Conservation (phyloP, 495 filamentous ascomycete species). For the Endocarpon pusillum region DNA sequence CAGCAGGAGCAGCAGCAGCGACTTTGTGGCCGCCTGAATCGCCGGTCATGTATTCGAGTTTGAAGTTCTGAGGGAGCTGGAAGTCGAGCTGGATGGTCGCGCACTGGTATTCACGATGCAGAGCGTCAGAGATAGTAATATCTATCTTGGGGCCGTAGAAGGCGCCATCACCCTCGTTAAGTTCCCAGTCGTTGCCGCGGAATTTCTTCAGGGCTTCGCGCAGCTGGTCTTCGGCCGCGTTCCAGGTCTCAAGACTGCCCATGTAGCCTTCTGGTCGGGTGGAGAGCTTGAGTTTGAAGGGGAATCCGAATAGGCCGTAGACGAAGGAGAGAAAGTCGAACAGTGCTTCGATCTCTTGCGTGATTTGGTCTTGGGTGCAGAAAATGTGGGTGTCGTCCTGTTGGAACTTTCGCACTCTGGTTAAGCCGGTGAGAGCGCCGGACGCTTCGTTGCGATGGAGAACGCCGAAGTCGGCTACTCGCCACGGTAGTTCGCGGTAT, state of each 20-base stretch:
- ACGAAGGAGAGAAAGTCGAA: constrained; percentile 76
- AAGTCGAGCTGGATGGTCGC: constrained; percentile 97
- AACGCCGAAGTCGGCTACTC: constrained; percentile 89
- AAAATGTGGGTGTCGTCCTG: constrained; percentile 96
- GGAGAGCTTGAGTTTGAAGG: constrained; percentile 91
- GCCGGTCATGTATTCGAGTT: constrained; percentile 59
- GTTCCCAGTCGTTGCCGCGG: constrained; percentile 59
- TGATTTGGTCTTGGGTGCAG: constrained; percentile 66
- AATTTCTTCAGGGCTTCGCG: constrained; percentile 66
- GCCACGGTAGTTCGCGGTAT: constrained; percentile 75
- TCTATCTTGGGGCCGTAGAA: constrained; percentile 98
- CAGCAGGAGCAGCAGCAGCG: constrained; percentile 21
- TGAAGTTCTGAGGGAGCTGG: constrained; percentile 72
- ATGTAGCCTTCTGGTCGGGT: constrained; percentile 87
- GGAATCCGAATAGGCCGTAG: constrained; percentile 82
- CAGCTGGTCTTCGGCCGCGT: constrained; percentile 66
- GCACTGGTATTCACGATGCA: constrained; percentile 70
- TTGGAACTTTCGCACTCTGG: constrained; percentile 79
- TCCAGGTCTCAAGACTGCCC: constrained; percentile 74
- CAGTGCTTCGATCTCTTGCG: constrained; percentile 63
- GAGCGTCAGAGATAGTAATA: constrained; percentile 69
- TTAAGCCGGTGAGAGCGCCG: constrained; percentile 77
- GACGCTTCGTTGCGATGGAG: constrained; percentile 90
- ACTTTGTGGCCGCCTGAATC: constrained; percentile 32
- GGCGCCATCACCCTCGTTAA: constrained; percentile 86